Percentiles rank a stretch among this genome's conserved stretches.
phyloP scores from a whole-genome alignment of 2,329 filamentous ascomycete species.

The Tolypocladium tropicale region DNA sequence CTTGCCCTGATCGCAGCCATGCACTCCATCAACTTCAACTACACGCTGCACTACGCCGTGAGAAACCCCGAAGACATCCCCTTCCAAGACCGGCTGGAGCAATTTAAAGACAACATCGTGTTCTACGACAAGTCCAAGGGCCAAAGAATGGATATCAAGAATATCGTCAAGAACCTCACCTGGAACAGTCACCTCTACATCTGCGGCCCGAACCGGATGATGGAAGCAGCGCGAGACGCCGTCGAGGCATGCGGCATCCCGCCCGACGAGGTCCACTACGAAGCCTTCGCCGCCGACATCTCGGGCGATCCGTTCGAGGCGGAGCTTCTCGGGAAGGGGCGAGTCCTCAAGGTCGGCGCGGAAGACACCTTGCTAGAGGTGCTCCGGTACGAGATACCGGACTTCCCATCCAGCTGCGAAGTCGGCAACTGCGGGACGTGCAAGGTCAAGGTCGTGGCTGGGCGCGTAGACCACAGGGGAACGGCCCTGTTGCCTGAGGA shows the following conservation, averaged over 20 bases:
- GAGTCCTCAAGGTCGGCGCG: constrained; percentile 31
- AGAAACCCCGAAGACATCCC: constrained; percentile 40
- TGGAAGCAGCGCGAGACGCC: constrained; percentile 36
- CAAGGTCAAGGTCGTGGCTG: constrained; percentile 29
- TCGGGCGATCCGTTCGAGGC: constrained; percentile 51
- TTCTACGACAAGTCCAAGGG: constrained; percentile 43
- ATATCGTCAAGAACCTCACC: constrained; percentile 35
- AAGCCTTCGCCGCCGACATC: constrained; percentile 44
- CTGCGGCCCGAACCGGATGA: constrained; percentile 48
- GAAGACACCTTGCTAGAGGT: constrained; percentile 42
- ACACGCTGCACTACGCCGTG: constrained; percentile 49
- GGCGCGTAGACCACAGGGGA: constrained; percentile 38
- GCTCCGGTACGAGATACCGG: constrained; percentile 30
- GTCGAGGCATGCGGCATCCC: constrained; percentile 31
- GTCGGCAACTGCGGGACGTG: constrained; percentile 47
- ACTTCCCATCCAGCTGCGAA: constrained; percentile 38
- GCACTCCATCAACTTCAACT: constrained; percentile 35
- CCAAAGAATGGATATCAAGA: constrained; percentile 40
- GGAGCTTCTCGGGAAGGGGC: constrained; percentile 32
- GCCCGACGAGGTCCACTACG: constrained; percentile 46
- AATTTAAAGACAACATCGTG: constrained; percentile 28
- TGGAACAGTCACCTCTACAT: constrained; percentile 51
- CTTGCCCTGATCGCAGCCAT: constrained; percentile 35
- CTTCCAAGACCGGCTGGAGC: constrained; percentile 37
- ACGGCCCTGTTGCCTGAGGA: constrained; percentile 35